Evolutionary conservation across 768 basidiomycete species (phyloP).

Genomic region (Favolaschia claudopus): DNA sequence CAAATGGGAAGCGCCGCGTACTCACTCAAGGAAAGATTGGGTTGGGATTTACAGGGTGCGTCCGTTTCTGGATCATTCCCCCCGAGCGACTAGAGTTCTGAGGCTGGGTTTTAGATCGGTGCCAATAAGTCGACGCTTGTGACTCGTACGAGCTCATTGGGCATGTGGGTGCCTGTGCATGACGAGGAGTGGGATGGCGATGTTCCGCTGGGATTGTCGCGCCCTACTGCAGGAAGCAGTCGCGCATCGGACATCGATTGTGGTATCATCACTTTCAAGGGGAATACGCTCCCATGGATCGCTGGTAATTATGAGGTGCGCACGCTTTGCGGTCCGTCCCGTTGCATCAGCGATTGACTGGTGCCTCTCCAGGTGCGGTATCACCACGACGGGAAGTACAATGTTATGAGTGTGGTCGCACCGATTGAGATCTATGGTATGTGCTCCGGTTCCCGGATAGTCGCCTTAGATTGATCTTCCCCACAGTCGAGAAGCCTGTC

Average conservation of each 20-base stretch:
- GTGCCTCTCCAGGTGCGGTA: constrained; percentile 68
- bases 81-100: constrained; percentile 1
- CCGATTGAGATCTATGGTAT: constrained; percentile 90
- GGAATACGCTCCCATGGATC: constrained; percentile 85
- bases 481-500: constrained; percentile 72
- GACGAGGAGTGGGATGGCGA: constrained; percentile 95
- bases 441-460: constrained; percentile 35
- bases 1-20: constrained; percentile 85
- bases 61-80: constrained; percentile 10
- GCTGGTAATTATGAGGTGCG: constrained; percentile 86
- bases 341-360: not conserved
- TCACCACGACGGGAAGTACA: constrained; percentile 97
- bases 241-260: constrained; percentile 52
- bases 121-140: constrained; percentile 86
- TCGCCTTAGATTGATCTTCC: constrained; percentile 12
- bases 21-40: constrained; percentile 94
- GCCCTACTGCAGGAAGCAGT: constrained; percentile 39
- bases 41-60: constrained; percentile 88
- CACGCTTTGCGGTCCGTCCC: not conserved
- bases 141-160: constrained; percentile 84
- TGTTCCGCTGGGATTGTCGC: constrained; percentile 59
- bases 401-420: constrained; percentile 87
- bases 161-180: constrained; percentile 93
- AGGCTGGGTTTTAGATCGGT: constrained; percentile 62
- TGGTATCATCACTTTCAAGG: constrained; percentile 79